Evolutionary conservation across 306 rosid genomes (phyloP).

Genomic region (barrel medic (Medicago truncatula)): MtrunA17r5.0-ANR NC_053044.1:30272501-30273000

Average conservation of each 20-base stretch:
- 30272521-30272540: conserved; percentile 65
- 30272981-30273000: not conserved
- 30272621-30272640: conserved; percentile 66
- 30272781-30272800: conserved; percentile 62
- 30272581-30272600: conserved; percentile 74
- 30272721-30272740: conserved; percentile 23
- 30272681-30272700: conserved; percentile 60
- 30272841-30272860: not conserved
- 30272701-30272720: conserved; percentile 35
- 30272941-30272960: conserved; percentile 45
- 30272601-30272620: conserved; percentile 78
- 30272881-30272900: not conserved
- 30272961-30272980: conserved; percentile 44
- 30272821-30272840: conserved; percentile 2
- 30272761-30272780: conserved; percentile 76
- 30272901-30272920: conserved; percentile 57
- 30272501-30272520: not conserved
- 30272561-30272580: conserved; percentile 86
- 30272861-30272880: not conserved
- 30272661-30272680: conserved; percentile 89
- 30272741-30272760: conserved; percentile 54
- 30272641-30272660: conserved; percentile 81
- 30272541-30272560: conserved; percentile 90
- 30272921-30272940: conserved; percentile 17
- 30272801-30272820: conserved; percentile 48